phyloP scores from a whole-genome alignment of 2,329 filamentous ascomycete species.

The Calonectria multiphialidica region DNA sequence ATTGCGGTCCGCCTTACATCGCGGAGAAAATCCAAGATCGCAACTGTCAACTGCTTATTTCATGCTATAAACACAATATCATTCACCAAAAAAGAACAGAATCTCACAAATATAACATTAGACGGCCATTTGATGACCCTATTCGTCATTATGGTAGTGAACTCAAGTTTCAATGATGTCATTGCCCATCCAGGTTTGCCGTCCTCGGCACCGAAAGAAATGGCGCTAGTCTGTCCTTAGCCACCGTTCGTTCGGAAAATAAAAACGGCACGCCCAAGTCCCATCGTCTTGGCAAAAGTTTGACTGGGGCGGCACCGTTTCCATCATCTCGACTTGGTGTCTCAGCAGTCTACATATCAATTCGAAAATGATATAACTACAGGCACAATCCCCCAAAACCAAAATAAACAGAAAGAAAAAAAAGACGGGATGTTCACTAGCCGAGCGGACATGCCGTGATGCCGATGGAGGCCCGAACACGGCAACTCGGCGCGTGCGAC shows the following conservation, averaged over 20 bases:
- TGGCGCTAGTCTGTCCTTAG: not conserved
- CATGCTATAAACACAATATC: not conserved
- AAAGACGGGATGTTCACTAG: not conserved
- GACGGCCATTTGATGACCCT: not conserved
- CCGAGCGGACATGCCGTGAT: not conserved
- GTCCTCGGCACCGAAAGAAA: not conserved
- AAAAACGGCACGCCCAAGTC: not conserved
- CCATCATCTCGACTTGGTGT: not conserved
- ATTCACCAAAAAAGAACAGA: not conserved
- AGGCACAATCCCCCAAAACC: not conserved
- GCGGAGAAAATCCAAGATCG: no score
- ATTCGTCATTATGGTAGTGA: not conserved
- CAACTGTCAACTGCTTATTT: no score
- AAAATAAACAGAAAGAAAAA: not conserved
- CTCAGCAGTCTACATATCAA: not conserved
- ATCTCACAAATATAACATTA: no score
- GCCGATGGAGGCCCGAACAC: slow-evolving; percentile 12
- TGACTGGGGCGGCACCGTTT: not conserved
- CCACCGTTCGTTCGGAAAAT: slow-evolving; percentile 2
- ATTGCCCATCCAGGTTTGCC: not conserved
- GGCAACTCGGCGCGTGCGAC: slow-evolving; percentile 20
- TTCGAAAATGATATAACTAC: not conserved
- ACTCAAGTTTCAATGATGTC: slow-evolving; percentile 1
- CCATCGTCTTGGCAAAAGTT: not conserved
- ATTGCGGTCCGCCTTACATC: no score